Evolutionary conservation across 768 basidiomycete genomes (phyloP).

Genomic region (Coprinopsis sp.): DNA sequence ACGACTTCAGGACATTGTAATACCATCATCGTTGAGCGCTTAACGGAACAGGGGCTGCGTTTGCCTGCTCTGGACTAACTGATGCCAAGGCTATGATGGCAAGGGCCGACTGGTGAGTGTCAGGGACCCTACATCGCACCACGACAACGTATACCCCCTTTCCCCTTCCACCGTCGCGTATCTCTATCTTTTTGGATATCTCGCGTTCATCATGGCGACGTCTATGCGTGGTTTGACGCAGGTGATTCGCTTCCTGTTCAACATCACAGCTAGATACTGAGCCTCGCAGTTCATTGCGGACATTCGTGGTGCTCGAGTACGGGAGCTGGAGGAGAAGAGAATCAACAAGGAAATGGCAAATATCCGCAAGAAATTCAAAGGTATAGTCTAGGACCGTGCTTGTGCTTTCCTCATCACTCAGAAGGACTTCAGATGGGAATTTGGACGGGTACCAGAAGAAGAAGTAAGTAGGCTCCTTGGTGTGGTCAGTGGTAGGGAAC

Average conservation of each 20-base stretch:
- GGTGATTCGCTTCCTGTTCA: neutral
- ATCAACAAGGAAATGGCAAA: slow-evolving; percentile 99
- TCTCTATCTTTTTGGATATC: neutral
- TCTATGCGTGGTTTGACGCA: slow-evolving; percentile 11
- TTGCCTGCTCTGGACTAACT: neutral
- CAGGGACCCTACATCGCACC: no score
- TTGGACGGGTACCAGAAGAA: slow-evolving; percentile 90
- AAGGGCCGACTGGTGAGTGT: no score
- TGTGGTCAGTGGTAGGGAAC: slow-evolving; percentile 3
- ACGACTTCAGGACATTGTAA: no score
- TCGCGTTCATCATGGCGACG: slow-evolving; percentile 8
- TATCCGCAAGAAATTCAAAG: slow-evolving; percentile 98
- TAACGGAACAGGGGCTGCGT: no score
- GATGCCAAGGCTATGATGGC: neutral
- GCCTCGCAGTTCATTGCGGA: slow-evolving; percentile 89
- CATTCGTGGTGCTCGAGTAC: slow-evolving; percentile 92
- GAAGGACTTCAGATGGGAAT: slow-evolving; percentile 58
- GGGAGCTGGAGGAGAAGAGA: slow-evolving; percentile 96
- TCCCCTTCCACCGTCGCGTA: no score
- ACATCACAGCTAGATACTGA: neutral
- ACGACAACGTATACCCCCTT: no score
- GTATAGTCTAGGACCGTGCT: slow-evolving; percentile 31
- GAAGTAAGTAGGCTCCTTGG: slow-evolving; percentile 49
- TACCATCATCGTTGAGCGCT: slow-evolving; percentile 29
- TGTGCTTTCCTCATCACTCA: neutral